These are phyloP conservation scores for Zarea fungicola DNA, from an alignment of 2,329 filamentous ascomycete genomes.

Conservation along the genomic window DNA sequence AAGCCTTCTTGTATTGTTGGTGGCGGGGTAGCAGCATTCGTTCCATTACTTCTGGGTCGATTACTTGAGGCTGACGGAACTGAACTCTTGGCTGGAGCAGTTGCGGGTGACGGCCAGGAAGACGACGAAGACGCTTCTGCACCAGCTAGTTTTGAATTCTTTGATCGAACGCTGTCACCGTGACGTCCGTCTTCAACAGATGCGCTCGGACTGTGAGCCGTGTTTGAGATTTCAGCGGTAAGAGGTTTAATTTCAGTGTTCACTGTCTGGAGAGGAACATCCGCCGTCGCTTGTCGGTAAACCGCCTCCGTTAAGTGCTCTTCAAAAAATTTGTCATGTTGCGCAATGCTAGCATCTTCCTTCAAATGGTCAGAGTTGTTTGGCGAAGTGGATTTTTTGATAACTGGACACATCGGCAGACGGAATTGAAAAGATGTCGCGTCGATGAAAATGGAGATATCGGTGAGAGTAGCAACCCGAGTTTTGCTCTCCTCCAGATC, in stretches of 20 bases:
- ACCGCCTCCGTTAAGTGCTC: not conserved
- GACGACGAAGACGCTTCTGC: not conserved
- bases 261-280: not conserved
- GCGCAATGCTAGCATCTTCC: not conserved
- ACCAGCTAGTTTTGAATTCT: not conserved
- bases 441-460: not conserved
- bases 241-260: not conserved
- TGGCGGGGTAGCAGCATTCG: slow-evolving; percentile 31
- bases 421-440: not conserved
- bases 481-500: not conserved
- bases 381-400: not conserved
- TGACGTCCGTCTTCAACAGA: slow-evolving; percentile 9
- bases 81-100: not conserved
- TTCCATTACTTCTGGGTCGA: slow-evolving; percentile 26
- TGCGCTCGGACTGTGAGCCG: slow-evolving; percentile 13
- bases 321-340: not conserved
- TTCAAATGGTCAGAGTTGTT: not conserved
- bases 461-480: not conserved
- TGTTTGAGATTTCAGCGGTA: not conserved
- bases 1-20: slow-evolving; percentile 95
- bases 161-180: not conserved
- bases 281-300: not conserved
- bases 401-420: not conserved
- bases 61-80: slow-evolving; percentile 10
- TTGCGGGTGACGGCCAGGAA: not conserved